Evolutionary conservation across 805 yeast species (phyloP).

Genomic region (Cyberlindnera nakhonratchasimensis): DNA sequence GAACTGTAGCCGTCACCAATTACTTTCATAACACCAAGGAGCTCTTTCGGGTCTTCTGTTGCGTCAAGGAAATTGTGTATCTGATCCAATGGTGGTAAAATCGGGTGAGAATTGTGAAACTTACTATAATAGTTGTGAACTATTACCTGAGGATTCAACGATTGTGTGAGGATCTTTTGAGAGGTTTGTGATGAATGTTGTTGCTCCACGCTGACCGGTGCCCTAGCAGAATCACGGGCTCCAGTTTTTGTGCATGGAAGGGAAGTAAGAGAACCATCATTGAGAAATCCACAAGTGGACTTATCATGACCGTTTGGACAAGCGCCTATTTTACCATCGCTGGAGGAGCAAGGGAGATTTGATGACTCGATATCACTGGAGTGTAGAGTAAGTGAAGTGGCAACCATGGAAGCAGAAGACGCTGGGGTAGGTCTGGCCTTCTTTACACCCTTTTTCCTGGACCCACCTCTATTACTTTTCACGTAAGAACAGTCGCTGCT

Average conservation of each 20-base stretch:
- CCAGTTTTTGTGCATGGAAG: slow-evolving; percentile 22
- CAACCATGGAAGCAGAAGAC: not conserved
- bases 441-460: slow-evolving; percentile 46
- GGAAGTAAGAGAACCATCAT: slow-evolving; percentile 11
- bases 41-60: slow-evolving; percentile 37
- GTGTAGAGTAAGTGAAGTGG: too few relatives aligned
- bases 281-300: slow-evolving; percentile 22
- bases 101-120: slow-evolving; percentile 45
- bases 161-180: slow-evolving; percentile 7
- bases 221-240: not conserved
- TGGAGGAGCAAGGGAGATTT: slow-evolving; percentile 20
- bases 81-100: slow-evolving; percentile 40
- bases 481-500: slow-evolving; percentile 43
- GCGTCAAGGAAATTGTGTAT: slow-evolving; percentile 32
- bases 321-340: slow-evolving; percentile 8
- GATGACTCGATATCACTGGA: slow-evolving; percentile 6
- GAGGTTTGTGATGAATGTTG: not conserved
- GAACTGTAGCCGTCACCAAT: slow-evolving; percentile 46
- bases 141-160: slow-evolving; percentile 8
- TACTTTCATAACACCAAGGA: slow-evolving; percentile 45
- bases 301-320: slow-evolving; percentile 28
- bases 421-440: slow-evolving; percentile 13
- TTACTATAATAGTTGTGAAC: slow-evolving; percentile 32
- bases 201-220: slow-evolving; percentile 13
- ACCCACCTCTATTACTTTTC: slow-evolving; percentile 51